Conservation (phyloP, 768 basidiomycete genomes). For the Pisolithus albus region DNA sequence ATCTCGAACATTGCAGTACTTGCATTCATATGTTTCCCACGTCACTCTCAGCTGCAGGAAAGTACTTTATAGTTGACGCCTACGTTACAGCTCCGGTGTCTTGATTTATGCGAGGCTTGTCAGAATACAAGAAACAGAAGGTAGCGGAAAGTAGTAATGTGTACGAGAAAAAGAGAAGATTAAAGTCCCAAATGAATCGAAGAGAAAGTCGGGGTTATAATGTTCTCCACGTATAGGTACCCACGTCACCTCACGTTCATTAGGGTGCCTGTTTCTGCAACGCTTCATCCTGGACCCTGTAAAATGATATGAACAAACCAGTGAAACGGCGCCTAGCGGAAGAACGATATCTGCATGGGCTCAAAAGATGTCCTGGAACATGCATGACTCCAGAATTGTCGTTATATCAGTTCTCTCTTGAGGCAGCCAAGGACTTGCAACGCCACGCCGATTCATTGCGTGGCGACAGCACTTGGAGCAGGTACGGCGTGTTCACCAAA, state of each 20-base stretch:
- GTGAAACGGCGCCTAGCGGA: conserved; percentile 10
- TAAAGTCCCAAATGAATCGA: conserved; percentile 13
- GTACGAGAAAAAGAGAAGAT: conserved; percentile 8
- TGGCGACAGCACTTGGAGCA: conserved; percentile 36
- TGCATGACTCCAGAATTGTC: conserved; percentile 2
- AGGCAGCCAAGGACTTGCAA: conserved; percentile 1
- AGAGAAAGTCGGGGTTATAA: not conserved
- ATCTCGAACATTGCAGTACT: not conserved
- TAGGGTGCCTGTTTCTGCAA: conserved; percentile 13
- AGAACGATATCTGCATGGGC: conserved; percentile 8
- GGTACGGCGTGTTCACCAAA: conserved; percentile 57
- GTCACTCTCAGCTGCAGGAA: conserved; percentile 3
- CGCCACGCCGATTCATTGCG: conserved; percentile 18
- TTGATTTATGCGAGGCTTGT: conserved; percentile 11
- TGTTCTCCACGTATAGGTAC: conserved; percentile 1
- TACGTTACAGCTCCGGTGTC: conserved; percentile 23
- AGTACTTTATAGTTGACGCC: conserved; percentile 28
- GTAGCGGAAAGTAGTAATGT: conserved; percentile 4
- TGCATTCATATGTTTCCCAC: not conserved
- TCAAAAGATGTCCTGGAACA: conserved; percentile 1
- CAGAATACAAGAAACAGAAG: conserved; percentile 14
- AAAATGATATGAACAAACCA: conserved; percentile 29
- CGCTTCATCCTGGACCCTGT: conserved; percentile 24
- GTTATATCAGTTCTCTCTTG: not conserved
- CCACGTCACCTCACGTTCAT: conserved; percentile 10